Base-by-base conservation (phyloP, 2,329 filamentous ascomycete species). In the Pseudogymnoascus sp. region DNA sequence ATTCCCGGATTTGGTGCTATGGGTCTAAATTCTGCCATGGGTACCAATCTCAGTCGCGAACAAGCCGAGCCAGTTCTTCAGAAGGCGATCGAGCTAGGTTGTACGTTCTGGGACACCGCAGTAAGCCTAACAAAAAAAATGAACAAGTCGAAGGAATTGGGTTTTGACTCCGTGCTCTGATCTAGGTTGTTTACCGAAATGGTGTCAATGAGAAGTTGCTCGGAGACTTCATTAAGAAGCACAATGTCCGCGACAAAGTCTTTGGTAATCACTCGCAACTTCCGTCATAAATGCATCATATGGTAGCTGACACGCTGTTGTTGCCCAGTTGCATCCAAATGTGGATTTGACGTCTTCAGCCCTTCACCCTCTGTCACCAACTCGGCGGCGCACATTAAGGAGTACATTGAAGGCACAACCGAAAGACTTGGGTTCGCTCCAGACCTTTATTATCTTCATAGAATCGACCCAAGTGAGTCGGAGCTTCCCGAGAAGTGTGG, bases 191-290 rank as follows among this genome's bases (percentile, higher is more conserved):
- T 3, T 82, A 81, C 64, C 68, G 73, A 68, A 74, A 75, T 1
- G 79, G 79, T 37, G 74, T 79, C 11, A 81, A 82, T 59, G 80
- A 82, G 62, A 80, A 79, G 69, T 74, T 82, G 0, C 70, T 82
- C 0, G 80, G 79, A 3, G 78, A 81, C 33, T 82, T 81, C 64
- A 80, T 82, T 65, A 69, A 76, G 24, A 82, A 81, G 67, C 78
- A 82, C 69, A 78, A 81, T 59, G 72, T 78, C 8, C 77, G 80
- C 1, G 78, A 81, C 62, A 80, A 81, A 65, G 40, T 81, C n/a
- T 81, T 81, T 65, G 69, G 78, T 79, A 64, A 61, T 78, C 76
- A 38, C 16, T 38, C 14, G 14, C 37, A 38, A 16, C 37, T 16
- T 8, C 37, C 14, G 14, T 19, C 14, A 11, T 41, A 19, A 11